A percentile compares a stretch with the other conserved stretches of the same genome.
Conservation (phyloP, 225 moss, liverwort and hornwort genomes). For the Rhytidiadelphus loreus region DNA sequence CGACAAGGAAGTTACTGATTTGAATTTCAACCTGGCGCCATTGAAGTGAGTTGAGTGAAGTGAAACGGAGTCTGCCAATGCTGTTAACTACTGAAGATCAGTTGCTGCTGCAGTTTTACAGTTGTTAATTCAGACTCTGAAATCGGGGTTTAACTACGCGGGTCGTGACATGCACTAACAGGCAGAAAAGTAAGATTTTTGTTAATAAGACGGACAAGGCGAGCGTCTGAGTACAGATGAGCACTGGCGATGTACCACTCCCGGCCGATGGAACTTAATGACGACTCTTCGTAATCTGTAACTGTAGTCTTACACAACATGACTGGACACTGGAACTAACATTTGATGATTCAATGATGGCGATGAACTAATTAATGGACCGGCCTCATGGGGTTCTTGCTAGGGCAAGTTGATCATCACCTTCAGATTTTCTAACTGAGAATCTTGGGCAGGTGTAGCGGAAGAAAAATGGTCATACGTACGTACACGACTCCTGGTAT, state of each 20-base stretch:
- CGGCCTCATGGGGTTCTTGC: not conserved
- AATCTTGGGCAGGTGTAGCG: not conserved
- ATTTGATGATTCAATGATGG: conserved; percentile 26
- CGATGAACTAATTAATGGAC: not conserved
- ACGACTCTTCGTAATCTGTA: conserved; percentile 39
- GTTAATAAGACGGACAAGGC: conserved; percentile 18
- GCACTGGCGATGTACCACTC: not conserved
- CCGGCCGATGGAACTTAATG: conserved; percentile 26
- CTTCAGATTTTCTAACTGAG: not conserved
- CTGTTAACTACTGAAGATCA: conserved; percentile 10
- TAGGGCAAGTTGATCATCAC: not conserved
- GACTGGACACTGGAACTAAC: conserved; percentile 28
- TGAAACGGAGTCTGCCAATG: conserved; percentile 4
- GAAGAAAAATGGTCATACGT: not conserved
- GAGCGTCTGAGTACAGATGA: conserved; percentile 1
- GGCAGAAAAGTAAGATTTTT: conserved; percentile 8
- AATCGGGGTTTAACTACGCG: not conserved
- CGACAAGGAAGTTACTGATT: not conserved
- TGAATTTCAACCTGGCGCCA: not conserved
- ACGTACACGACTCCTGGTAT: not conserved
- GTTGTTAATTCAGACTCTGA: not conserved
- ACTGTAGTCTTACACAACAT: conserved; percentile 25
- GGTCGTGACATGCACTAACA: conserved; percentile 5
- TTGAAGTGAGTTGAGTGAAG: not conserved
- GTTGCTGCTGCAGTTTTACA: not conserved